phyloP scores from a whole-genome alignment of 441 rosid species.

The Corymbia citriodora region DNA sequence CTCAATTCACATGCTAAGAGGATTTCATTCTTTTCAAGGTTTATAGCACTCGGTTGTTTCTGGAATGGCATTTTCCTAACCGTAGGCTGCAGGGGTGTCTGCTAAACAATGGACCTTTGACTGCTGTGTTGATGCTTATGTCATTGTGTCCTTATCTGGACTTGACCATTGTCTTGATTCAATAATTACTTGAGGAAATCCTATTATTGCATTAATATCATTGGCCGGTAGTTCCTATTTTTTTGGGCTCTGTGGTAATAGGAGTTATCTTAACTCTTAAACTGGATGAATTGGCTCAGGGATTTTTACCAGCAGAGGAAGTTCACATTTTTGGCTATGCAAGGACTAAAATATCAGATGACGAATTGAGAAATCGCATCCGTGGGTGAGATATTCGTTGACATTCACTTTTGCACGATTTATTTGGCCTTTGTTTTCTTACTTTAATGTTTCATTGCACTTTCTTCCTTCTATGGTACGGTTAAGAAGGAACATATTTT shows the following conservation, averaged over 20 bases:
- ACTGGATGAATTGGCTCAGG: conserved; percentile 33
- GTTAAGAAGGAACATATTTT: not conserved
- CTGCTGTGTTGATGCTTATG: not conserved
- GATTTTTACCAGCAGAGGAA: conserved; percentile 67
- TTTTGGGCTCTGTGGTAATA: not conserved
- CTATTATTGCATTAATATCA: not conserved
- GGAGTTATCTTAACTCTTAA: not conserved
- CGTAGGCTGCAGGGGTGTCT: not conserved
- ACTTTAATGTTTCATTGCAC: not conserved
- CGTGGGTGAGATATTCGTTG: conserved; percentile 46
- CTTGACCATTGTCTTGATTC: not conserved
- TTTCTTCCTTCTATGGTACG: not conserved
- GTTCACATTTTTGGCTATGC: conserved; percentile 98
- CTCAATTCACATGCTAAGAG: not conserved
- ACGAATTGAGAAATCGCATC: conserved; percentile 66
- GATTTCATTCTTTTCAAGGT: not conserved
- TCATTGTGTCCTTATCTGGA: not conserved
- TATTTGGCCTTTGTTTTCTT: not conserved
- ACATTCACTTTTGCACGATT: not conserved
- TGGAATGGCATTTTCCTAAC: not conserved
- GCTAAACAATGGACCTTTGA: not conserved
- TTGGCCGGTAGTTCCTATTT: not conserved
- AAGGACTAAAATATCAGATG: conserved; percentile 79
- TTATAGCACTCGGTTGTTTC: not conserved
- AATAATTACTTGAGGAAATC: not conserved